Evolutionary conservation across 345 rosid genomes (phyloP).

Genomic region (Rhodamnia rubescens): DNA sequence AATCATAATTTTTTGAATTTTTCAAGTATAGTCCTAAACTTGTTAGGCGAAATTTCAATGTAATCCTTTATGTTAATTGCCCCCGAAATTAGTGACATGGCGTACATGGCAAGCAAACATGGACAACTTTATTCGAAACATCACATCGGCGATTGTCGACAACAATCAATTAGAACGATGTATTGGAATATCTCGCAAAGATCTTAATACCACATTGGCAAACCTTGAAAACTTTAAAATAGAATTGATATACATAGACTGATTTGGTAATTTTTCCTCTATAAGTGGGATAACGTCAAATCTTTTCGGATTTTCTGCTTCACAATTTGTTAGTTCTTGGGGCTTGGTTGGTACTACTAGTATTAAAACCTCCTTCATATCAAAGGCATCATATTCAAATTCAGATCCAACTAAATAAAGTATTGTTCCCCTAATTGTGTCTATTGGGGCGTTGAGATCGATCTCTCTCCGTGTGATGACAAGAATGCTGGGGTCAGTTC

Average conservation of each 20-base stretch:
- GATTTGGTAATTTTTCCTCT: neutral
- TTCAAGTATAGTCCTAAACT: fast-evolving
- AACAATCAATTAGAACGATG: no score
- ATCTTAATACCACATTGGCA: neutral
- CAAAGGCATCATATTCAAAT: neutral
- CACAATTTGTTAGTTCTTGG: neutral
- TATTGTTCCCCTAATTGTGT: neutral
- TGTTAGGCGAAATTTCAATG: neutral
- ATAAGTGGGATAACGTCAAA: neutral
- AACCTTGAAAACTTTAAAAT: neutral
- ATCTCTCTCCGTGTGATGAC: no score
- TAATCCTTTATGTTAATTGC: fast-evolving
- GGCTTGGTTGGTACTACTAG: neutral
- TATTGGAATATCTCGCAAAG: neutral
- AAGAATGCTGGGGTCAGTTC: no score
- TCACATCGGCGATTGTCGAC: no score
- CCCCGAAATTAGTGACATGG: neutral
- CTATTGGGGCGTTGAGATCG: no score
- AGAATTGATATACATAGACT: neutral
- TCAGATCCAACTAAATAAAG: neutral
- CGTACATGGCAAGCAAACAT: neutral
- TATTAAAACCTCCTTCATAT: neutral
- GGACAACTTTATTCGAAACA: neutral
- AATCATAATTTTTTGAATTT: neutral
- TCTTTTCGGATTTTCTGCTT: neutral